Evolutionary conservation across 1,284 basidiomycete genomes (phyloP).

Genomic region (Prillingera fragicola): DNA sequence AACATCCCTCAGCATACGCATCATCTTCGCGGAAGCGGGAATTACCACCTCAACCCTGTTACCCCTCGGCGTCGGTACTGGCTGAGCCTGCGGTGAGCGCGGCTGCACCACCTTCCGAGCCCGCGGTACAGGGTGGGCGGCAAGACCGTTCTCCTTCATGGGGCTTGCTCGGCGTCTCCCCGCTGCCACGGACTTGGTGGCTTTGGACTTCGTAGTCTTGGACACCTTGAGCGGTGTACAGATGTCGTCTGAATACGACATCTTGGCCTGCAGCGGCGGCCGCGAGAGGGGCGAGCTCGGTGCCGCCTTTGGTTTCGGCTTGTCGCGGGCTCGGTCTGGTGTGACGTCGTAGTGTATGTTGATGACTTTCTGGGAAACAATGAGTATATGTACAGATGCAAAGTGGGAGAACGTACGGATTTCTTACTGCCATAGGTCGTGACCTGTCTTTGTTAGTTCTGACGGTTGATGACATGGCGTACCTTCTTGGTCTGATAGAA

Average conservation of each 20-base stretch:
- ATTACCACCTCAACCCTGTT: neutral
- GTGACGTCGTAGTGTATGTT: conserved; percentile 31
- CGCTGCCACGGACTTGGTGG: neutral
- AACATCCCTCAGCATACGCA: neutral
- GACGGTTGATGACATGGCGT: conserved; percentile 1
- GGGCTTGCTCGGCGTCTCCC: neutral
- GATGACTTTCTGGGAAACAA: conserved; percentile 32
- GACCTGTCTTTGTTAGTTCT: conserved; percentile 26
- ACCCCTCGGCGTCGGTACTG: neutral
- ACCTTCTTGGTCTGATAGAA: conserved; percentile 43
- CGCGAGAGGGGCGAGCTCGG: conserved; percentile 8
- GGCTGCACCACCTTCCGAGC: neutral
- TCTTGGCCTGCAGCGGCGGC: conserved; percentile 24
- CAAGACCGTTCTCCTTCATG: neutral
- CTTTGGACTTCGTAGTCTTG: neutral
- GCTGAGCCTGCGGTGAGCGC: too few species aligned
- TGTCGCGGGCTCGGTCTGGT: conserved; percentile 2
- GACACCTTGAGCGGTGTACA: neutral
- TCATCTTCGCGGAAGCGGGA: neutral
- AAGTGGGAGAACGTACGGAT: conserved; percentile 32
- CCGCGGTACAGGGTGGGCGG: neutral
- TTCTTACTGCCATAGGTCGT: conserved; percentile 43
- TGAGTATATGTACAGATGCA: neutral
- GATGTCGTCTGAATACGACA: conserved; percentile 7
- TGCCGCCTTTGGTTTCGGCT: neutral